Evolutionary conservation across 148 eudicot genomes (phyloP).

Genomic region (Camellia lanceoleosa): DNA sequence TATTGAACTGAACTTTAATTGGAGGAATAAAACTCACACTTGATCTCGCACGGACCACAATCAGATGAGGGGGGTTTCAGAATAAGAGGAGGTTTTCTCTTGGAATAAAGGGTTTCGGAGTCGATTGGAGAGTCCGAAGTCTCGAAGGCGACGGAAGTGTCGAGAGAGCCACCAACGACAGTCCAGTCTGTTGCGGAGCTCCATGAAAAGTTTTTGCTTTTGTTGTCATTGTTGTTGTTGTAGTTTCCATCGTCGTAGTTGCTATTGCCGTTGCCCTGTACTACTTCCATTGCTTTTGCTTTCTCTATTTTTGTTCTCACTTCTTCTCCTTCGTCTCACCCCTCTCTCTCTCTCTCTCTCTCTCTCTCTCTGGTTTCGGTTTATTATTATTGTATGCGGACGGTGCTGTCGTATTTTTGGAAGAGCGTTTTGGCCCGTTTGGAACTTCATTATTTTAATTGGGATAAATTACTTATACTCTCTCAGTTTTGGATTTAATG

Average conservation of each 20-base stretch:
- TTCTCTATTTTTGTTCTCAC: too few relatives aligned
- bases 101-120: slow-evolving; percentile 20
- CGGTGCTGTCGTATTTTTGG: too few relatives aligned
- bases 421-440: too few relatives aligned
- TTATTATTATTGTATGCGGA: too few relatives aligned
- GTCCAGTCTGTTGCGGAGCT: slow-evolving; percentile 45
- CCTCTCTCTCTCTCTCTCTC: too few relatives aligned
- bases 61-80: slow-evolving; percentile 44
- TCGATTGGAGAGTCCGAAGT: slow-evolving; percentile 43
- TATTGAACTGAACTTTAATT: not conserved
- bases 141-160: slow-evolving; percentile 45
- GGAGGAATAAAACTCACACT: slow-evolving; percentile 28
- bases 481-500: too few relatives aligned
- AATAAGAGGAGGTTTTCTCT: slow-evolving; percentile 37
- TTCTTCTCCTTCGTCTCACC: too few relatives aligned
- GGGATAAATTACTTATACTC: too few relatives aligned
- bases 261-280: not conserved
- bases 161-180: slow-evolving; percentile 45
- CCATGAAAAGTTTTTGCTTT: slow-evolving; percentile 13
- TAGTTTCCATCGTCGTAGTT: not conserved
- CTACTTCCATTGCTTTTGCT: not conserved
- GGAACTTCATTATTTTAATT: too few relatives aligned
- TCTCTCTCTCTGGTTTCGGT: too few relatives aligned
- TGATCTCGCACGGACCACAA: slow-evolving; percentile 68
- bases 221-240: not conserved